These are phyloP conservation scores for Malassezia caprae DNA, from an alignment of 1,284 basidiomycete species.

Conservation along the genomic window DNA sequence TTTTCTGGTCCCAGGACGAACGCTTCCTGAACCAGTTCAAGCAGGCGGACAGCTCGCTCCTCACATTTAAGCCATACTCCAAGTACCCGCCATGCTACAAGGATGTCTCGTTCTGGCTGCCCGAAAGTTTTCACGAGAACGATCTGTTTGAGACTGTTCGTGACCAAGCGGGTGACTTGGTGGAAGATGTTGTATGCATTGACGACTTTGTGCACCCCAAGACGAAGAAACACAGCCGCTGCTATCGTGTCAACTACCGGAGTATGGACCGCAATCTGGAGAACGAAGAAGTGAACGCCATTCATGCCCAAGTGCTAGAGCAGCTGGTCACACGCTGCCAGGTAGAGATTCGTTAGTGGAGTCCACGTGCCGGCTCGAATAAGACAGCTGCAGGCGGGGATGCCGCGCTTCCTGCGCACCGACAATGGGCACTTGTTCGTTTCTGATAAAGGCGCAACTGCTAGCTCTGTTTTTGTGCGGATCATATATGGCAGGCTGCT, in stretches of 20 bases:
- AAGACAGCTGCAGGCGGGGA: neutral
- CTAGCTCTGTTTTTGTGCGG: conserved; percentile 2
- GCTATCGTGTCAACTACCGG: conserved; percentile 86
- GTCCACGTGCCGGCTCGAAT: neutral
- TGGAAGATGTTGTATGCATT: conserved; percentile 79
- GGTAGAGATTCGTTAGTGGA: conserved; percentile 29
- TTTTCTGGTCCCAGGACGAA: conserved; percentile 88
- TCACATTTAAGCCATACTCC: conserved; percentile 45
- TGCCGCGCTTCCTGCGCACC: neutral
- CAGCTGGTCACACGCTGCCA: conserved; percentile 50
- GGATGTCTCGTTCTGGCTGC: conserved; percentile 56
- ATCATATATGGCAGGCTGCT: conserved; percentile 5
- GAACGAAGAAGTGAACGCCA: conserved; percentile 74
- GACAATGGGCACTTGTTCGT: conserved; percentile 11
- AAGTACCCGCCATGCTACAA: conserved; percentile 46
- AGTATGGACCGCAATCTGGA: conserved; percentile 93
- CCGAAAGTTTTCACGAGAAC: conserved; percentile 67
- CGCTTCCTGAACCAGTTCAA: conserved; percentile 80
- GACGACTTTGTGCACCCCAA: conserved; percentile 88
- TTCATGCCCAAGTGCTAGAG: conserved; percentile 56
- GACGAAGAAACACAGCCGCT: conserved; percentile 66
- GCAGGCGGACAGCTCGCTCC: conserved; percentile 13
- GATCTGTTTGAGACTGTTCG: conserved; percentile 92
- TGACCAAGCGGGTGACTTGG: conserved; percentile 80
- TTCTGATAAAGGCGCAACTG: conserved; percentile 6